Evolutionary conservation across 2,329 filamentous ascomycete species (phyloP).

Genomic region (Colletotrichum sp.): DNA sequence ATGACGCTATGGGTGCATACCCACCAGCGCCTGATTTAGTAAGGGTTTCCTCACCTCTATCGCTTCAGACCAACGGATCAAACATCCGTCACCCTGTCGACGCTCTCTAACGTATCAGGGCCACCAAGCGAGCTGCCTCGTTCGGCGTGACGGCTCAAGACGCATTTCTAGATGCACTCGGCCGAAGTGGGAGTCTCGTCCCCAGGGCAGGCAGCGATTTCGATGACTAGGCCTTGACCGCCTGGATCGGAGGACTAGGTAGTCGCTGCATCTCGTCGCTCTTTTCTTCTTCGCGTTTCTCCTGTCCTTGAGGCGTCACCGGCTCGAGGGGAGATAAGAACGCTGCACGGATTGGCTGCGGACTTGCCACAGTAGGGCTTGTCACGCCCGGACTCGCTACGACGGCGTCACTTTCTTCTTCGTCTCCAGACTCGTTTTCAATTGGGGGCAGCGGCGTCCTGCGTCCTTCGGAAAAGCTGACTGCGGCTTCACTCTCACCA

Average conservation of each 20-base stretch:
- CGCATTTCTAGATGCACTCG: neutral
- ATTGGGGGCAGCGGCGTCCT: slow-evolving; percentile 61
- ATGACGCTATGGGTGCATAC: neutral
- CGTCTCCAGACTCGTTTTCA: slow-evolving; percentile 41
- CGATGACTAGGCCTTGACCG: slow-evolving; percentile 34
- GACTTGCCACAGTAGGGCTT: neutral
- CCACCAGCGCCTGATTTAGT: neutral
- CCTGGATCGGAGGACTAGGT: slow-evolving; percentile 33
- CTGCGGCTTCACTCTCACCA: slow-evolving; percentile 64
- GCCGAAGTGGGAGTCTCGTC: neutral
- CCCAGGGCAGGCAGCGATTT: neutral
- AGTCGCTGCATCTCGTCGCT: slow-evolving; percentile 29
- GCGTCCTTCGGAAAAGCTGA: slow-evolving; percentile 65
- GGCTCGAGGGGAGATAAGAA: neutral
- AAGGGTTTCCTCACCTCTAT: neutral
- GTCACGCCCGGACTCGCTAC: neutral
- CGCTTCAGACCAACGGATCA: neutral
- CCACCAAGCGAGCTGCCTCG: neutral
- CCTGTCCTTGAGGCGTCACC: neutral
- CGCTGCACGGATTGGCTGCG: neutral
- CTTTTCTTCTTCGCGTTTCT: slow-evolving; percentile 23
- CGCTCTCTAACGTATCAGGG: neutral
- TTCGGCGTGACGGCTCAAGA: neutral
- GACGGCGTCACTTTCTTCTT: neutral
- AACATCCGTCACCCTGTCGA: neutral